Conservation (phyloP, 2,329 filamentous ascomycete species). For the Byssothecium circinans region DNA sequence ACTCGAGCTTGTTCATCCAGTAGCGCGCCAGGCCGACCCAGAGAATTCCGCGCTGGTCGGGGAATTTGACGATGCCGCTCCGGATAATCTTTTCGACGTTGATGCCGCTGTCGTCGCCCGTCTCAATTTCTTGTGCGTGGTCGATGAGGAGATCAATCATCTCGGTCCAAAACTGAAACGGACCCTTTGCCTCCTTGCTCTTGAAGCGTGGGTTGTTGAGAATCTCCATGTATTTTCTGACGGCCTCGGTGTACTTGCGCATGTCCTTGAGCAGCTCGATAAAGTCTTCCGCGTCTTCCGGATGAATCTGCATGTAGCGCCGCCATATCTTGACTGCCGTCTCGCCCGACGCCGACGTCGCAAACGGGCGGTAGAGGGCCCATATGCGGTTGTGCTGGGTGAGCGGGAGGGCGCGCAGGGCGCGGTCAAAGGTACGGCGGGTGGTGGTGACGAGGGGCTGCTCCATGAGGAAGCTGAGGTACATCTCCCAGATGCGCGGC, state of each 20-base stretch:
- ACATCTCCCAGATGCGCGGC: conserved; percentile 98
- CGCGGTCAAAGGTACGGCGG: conserved; percentile 86
- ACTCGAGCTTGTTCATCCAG: conserved; percentile 90
- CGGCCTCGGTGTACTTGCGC: conserved; percentile 85
- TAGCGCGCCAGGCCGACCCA: conserved; percentile 96
- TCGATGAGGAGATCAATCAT: conserved; percentile 94
- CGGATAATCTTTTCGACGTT: conserved; percentile 90
- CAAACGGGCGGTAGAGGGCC: conserved; percentile 87
- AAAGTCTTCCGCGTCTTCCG: conserved; percentile 92
- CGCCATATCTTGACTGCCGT: conserved; percentile 94
- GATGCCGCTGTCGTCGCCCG: conserved; percentile 77
- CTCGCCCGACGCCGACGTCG: conserved; percentile 83
- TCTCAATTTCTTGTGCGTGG: conserved; percentile 83
- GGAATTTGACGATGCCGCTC: conserved; percentile 86
- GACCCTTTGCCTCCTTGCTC: conserved; percentile 91
- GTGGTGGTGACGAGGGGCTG: conserved; percentile 91
- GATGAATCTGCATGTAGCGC: conserved; percentile 95
- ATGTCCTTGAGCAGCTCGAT: conserved; percentile 84
- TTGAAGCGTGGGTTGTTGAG: conserved; percentile 87
- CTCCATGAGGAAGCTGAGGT: conserved; percentile 83
- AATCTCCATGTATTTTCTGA: conserved; percentile 86
- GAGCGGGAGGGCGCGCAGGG: conserved; percentile 85
- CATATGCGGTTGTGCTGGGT: conserved; percentile 96
- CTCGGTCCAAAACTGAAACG: conserved; percentile 96
- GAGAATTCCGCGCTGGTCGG: conserved; percentile 90